Evolutionary conservation across 2,329 filamentous ascomycete species (phyloP).

Genomic region (Calonectria leucothoes): DNA sequence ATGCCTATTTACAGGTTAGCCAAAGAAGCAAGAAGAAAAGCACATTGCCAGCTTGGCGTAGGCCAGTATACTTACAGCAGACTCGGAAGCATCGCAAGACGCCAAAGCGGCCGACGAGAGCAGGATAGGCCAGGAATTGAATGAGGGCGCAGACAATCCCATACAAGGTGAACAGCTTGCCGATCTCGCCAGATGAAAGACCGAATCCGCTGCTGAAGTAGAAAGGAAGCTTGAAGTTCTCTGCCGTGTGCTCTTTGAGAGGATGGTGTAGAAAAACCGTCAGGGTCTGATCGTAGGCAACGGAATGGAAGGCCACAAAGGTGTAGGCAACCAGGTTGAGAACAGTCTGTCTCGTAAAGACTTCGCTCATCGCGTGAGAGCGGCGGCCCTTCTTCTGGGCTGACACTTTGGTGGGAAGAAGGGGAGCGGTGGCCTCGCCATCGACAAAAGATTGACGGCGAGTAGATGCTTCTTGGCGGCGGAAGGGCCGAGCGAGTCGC

Average conservation of each 20-base stretch:
- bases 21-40: too few relatives aligned
- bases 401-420: conserved; percentile 55
- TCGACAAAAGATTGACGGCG: conserved; percentile 63
- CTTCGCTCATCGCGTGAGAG: conserved; percentile 61
- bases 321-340: conserved; percentile 84
- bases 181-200: conserved; percentile 77
- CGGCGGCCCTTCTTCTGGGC: conserved; percentile 37
- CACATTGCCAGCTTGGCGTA: neutral
- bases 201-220: conserved; percentile 88
- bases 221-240: conserved; percentile 76
- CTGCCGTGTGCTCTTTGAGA: conserved; percentile 63
- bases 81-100: conserved; percentile 78
- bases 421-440: conserved; percentile 66
- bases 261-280: conserved; percentile 90
- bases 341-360: conserved; percentile 79
- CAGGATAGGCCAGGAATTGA: conserved; percentile 89
- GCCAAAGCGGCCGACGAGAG: conserved; percentile 77
- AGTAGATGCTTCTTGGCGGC: conserved; percentile 39
- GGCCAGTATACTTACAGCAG: conserved; percentile 57
- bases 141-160: conserved; percentile 82
- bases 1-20: conserved; percentile 56
- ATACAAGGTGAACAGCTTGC: conserved; percentile 86
- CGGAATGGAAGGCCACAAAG: conserved; percentile 82
- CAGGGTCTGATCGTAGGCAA: conserved; percentile 88
- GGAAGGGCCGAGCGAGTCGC: conserved; percentile 64